A percentile compares a stretch with the other conserved stretches of the same genome.
Evolutionary conservation across 140 eudicot species (phyloP).

Genomic region (Anethum foeniculum): DNA sequence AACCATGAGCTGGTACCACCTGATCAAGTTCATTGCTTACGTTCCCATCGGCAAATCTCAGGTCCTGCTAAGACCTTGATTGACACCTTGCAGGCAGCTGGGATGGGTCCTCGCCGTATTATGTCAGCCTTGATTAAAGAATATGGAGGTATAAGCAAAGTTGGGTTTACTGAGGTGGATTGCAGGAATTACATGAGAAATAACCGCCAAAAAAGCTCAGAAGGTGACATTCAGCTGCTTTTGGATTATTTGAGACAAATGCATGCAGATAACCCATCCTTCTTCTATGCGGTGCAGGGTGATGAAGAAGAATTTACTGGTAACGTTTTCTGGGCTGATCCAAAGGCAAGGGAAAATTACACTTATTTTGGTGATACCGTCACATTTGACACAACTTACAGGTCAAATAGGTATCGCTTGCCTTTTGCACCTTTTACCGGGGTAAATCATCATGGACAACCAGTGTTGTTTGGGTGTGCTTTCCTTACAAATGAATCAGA

Average conservation of each 20-base stretch:
- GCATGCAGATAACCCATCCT: slow-evolving; percentile 50
- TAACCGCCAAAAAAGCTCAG: slow-evolving; percentile 60
- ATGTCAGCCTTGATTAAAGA: slow-evolving; percentile 85
- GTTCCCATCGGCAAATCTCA: slow-evolving; percentile 75
- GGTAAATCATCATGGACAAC: slow-evolving; percentile 77
- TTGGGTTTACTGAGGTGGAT: slow-evolving; percentile 80
- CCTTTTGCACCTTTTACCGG: slow-evolving; percentile 82
- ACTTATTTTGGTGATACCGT: slow-evolving; percentile 72
- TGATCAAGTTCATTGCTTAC: slow-evolving; percentile 68
- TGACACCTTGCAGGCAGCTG: slow-evolving; percentile 87
- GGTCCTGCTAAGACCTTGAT: slow-evolving; percentile 81
- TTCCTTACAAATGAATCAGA: slow-evolving; percentile 63
- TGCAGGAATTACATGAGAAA: slow-evolving; percentile 82
- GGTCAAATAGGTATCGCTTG: slow-evolving; percentile 69
- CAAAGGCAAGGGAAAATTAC: slow-evolving; percentile 53
- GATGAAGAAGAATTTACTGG: slow-evolving; percentile 47
- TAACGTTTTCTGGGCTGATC: slow-evolving; percentile 71
- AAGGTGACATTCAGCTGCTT: slow-evolving; percentile 64
- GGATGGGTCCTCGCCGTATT: slow-evolving; percentile 74
- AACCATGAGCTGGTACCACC: slow-evolving; percentile 73
- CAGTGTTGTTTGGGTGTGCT: slow-evolving; percentile 76
- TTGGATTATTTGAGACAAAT: slow-evolving; percentile 62
- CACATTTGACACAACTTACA: slow-evolving; percentile 72
- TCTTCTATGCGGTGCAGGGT: slow-evolving; percentile 57
- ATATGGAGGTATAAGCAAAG: slow-evolving; percentile 78